Conservation (phyloP, 129 eudicot species). For the Escallonia herrerae region DNA sequence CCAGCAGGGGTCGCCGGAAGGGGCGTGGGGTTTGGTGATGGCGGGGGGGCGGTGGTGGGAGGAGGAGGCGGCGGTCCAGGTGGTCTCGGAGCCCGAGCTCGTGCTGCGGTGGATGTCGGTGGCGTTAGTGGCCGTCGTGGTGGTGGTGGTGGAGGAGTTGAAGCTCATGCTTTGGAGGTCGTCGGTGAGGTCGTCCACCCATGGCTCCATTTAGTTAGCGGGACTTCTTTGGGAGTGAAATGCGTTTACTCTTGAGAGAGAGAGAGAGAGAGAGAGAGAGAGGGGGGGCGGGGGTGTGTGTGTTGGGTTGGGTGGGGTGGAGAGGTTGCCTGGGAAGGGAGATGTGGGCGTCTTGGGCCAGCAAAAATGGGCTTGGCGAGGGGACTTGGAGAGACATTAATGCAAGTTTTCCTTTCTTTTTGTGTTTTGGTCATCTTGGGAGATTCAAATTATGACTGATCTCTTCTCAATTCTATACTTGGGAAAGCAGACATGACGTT, state of each 20-base stretch:
- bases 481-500: too few species aligned
- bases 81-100: constrained; percentile 70
- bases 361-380: background rate
- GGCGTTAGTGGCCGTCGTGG: constrained; percentile 22
- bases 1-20: constrained; percentile 38
- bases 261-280: background rate
- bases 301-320: background rate
- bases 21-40: constrained; percentile 27
- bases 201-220: constrained; percentile 38
- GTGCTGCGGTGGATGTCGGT: constrained; percentile 60
- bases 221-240: constrained; percentile 4
- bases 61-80: constrained; percentile 57
- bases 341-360: background rate
- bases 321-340: background rate
- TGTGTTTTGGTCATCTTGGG: too few species aligned
- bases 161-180: constrained; percentile 81
- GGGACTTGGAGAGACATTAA: background rate
- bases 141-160: constrained; percentile 62
- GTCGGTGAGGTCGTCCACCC: constrained; percentile 49
- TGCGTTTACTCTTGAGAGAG: background rate
- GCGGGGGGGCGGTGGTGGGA: constrained; percentile 22
- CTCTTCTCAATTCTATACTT: too few species aligned
- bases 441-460: too few species aligned
- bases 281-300: background rate
- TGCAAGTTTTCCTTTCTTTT: background rate